Conservation (phyloP, 208 protist species). For the Angomonas deanei region DNA sequence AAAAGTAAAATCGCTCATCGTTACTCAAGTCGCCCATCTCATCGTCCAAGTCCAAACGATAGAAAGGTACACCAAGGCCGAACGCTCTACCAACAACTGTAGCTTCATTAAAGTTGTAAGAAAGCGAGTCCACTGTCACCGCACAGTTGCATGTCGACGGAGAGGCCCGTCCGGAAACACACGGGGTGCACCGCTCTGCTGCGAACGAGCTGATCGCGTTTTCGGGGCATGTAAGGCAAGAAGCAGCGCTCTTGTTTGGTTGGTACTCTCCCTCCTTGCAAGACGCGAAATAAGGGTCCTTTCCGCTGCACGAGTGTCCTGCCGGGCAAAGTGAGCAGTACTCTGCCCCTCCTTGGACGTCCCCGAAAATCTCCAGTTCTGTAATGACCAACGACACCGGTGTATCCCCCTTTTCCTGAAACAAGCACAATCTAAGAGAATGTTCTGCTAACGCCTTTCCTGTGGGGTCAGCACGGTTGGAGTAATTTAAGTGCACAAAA, state of each 20-base stretch:
- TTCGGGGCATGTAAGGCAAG: too few species aligned
- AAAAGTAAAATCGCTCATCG: neutral
- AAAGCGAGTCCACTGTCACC: too few species aligned
- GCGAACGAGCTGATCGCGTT: too few species aligned
- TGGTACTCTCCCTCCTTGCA: slow-evolving; percentile 6
- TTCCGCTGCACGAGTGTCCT: slow-evolving; percentile 1
- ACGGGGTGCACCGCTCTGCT: too few species aligned
- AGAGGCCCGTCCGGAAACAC: too few species aligned
- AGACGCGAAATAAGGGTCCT: neutral
- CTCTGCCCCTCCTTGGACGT: neutral
- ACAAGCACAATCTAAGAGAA: too few species aligned
- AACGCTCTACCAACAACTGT: neutral
- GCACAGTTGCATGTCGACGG: too few species aligned
- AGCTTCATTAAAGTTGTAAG: too few species aligned
- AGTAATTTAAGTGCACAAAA: too few species aligned
- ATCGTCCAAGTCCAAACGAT: neutral
- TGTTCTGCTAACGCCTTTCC: too few species aligned
- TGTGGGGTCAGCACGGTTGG: too few species aligned
- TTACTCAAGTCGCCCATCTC: neutral
- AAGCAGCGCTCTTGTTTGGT: too few species aligned
- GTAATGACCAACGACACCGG: neutral
- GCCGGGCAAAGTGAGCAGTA: slow-evolving; percentile 8
- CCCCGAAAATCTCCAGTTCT: slow-evolving; percentile 11
- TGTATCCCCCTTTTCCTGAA: neutral
- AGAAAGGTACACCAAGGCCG: neutral